phyloP scores from a whole-genome alignment of 1,139 yeast genomes.

The Yamadazyma atlantica region DNA sequence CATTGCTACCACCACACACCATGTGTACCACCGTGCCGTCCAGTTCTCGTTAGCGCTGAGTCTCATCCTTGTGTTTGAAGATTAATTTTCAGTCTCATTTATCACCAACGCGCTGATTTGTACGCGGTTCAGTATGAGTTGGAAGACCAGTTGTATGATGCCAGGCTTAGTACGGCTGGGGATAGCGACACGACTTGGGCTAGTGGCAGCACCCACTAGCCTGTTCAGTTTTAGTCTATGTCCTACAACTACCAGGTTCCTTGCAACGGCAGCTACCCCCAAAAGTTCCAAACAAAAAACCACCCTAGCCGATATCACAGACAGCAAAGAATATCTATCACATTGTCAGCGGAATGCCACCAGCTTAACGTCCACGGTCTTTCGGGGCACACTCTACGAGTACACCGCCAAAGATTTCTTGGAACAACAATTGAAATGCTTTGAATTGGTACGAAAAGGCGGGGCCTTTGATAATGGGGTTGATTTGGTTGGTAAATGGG shows the following conservation, averaged over 20 bases:
- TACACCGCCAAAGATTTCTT: constrained; percentile 51
- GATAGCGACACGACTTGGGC: too few relatives aligned
- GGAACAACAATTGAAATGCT: constrained; percentile 39
- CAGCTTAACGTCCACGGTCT: constrained; percentile 44
- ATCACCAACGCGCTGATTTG: too few relatives aligned
- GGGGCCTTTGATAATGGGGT: constrained; percentile 76
- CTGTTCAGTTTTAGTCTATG: too few relatives aligned
- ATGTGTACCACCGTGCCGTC: too few relatives aligned
- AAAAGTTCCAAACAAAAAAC: not conserved
- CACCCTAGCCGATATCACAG: constrained; percentile 8
- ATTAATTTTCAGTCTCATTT: too few relatives aligned
- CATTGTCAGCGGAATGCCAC: constrained; percentile 26
- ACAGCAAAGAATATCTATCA: constrained; percentile 28
- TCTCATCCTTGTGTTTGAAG: too few relatives aligned
- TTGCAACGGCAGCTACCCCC: not conserved
- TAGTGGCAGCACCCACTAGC: too few relatives aligned
- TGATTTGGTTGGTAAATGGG: constrained; percentile 66
- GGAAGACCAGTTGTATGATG: too few relatives aligned
- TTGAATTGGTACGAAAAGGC: constrained; percentile 46
- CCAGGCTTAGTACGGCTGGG: too few relatives aligned
- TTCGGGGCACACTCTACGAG: constrained; percentile 73
- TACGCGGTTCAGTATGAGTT: too few relatives aligned
- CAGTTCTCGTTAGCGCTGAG: too few relatives aligned
- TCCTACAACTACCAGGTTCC: not conserved
- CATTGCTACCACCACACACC: too few relatives aligned